Base-by-base conservation (phyloP, 2,329 filamentous ascomycete species). In the Fusarium scirpi region DNA sequence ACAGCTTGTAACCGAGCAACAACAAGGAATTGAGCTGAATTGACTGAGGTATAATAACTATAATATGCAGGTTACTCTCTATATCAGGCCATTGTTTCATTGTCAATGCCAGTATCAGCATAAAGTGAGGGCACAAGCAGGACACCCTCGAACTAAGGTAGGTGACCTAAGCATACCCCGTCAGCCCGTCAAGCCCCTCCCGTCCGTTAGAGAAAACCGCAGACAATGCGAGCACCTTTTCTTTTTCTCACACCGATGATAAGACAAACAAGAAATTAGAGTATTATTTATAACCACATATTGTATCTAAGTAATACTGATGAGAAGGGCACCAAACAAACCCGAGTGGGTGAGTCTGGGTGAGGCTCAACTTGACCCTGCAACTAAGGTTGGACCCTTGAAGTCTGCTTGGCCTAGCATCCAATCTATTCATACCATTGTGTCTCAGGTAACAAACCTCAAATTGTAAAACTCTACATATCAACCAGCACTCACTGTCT, bases 201-300 rank as follows among this genome's bases (percentile, higher is more conserved):
- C 54, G 44, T 40, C 24, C 44, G 24, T 34, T 40, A 16, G 38
- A 38, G 38, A 44, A 30, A 44, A 43, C 45, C 30, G 32, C 22
- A 49, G 40, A 47, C 24, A 63, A 38, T 16, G 44, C 8, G 13
- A 59, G n/a, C 68, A 71, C 44, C 24, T 40, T 58, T 69, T 65
- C 53, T 68, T 68, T 55, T 69, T 63, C 25, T 20, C 52, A 30
- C 38, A 27, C 46, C 43, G 48, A 44, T 52, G 22, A 48, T 45
- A 46, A 62, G 54, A 65, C 48, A 62, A 51, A 67, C 34, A 64
- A 66, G 59, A 64, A 46, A 30, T 7, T 10, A 32, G 25, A 24
- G 22, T 29, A 8, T 30, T 1, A 16, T 11, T 30, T 24, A 48
- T n/a, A 22, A 22, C 9, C 29, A 24, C 24, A 34, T 18, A 20